Evolutionary conservation across 208 protist species (phyloP).

Genomic region (Leishmania tarentolae): DNA sequence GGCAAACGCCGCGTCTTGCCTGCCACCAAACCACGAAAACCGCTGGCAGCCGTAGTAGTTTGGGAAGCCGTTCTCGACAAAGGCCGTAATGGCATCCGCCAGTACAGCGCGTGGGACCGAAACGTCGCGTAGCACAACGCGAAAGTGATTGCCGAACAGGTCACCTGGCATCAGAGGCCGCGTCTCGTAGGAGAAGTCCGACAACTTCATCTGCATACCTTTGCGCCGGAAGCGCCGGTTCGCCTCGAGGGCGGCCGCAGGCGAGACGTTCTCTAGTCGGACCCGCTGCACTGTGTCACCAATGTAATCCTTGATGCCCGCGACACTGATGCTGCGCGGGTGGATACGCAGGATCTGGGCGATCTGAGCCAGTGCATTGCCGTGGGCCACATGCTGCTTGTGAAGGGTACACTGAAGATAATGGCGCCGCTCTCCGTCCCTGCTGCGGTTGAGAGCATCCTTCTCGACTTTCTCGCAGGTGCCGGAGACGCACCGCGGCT

Average conservation of each 20-base stretch:
- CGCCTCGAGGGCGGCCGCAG: constrained; percentile 55
- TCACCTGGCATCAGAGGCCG: constrained; percentile 65
- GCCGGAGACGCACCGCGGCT: background rate
- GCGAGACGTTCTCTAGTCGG: constrained; percentile 69
- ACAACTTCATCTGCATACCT: constrained; percentile 53
- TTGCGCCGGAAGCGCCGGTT: constrained; percentile 56
- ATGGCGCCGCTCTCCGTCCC: background rate
- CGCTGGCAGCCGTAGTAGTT: constrained; percentile 92
- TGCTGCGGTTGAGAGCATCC: background rate
- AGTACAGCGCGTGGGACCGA: constrained; percentile 41
- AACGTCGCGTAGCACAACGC: constrained; percentile 81
- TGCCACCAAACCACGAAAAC: constrained; percentile 88
- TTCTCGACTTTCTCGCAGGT: background rate
- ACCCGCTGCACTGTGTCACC: constrained; percentile 88
- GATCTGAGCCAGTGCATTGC: constrained; percentile 61
- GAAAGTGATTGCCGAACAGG: constrained; percentile 85
- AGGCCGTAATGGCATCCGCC: constrained; percentile 49
- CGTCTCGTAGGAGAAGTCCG: constrained; percentile 82
- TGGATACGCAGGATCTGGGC: constrained; percentile 78
- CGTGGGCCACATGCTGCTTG: constrained; percentile 84
- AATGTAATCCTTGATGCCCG: constrained; percentile 90
- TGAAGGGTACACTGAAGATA: constrained; percentile 81
- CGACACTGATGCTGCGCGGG: constrained; percentile 72
- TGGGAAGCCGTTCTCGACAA: constrained; percentile 71
- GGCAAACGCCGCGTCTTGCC: constrained; percentile 75